Conservation (phyloP, 805 yeast genomes). For the Myxozyma melibiosi region DNA sequence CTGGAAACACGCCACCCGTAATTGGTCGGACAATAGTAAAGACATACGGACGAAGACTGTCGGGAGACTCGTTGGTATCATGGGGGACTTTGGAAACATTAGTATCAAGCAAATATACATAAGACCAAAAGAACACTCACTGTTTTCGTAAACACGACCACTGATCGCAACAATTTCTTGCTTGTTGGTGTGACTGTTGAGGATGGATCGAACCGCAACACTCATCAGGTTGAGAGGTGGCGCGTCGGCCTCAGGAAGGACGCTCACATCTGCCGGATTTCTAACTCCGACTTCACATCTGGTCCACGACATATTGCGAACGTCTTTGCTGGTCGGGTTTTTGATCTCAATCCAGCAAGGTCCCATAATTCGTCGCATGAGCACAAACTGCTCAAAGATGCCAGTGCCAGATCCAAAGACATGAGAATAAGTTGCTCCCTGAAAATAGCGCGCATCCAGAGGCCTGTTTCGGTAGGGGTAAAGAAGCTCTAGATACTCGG, state of each 20-base stretch:
- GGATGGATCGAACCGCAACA: slow-evolving; percentile 74
- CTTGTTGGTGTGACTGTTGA: slow-evolving; percentile 70
- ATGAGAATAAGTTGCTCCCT: slow-evolving; percentile 74
- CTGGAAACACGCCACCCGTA: slow-evolving; percentile 60
- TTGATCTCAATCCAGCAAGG: slow-evolving; percentile 92
- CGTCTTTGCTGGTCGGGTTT: slow-evolving; percentile 59
- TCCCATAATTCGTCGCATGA: slow-evolving; percentile 87
- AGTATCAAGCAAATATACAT: neutral
- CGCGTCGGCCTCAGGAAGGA: slow-evolving; percentile 48
- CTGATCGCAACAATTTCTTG: slow-evolving; percentile 90
- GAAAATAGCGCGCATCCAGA: slow-evolving; percentile 56
- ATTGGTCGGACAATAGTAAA: slow-evolving; percentile 81
- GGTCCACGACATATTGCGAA: slow-evolving; percentile 71
- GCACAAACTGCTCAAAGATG: slow-evolving; percentile 81
- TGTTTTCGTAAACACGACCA: slow-evolving; percentile 64
- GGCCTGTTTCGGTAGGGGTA: slow-evolving; percentile 61
- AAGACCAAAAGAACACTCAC: neutral
- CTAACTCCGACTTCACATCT: slow-evolving; percentile 68
- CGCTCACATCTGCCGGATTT: slow-evolving; percentile 44
- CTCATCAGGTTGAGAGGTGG: slow-evolving; percentile 77
- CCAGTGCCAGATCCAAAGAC: slow-evolving; percentile 78
- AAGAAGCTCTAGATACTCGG: slow-evolving; percentile 76
- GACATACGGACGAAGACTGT: slow-evolving; percentile 59
- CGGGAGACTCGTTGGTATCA: slow-evolving; percentile 71
- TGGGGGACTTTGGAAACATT: slow-evolving; percentile 51